Evolutionary conservation across 2,329 filamentous ascomycete genomes (phyloP).

Genomic region (Cyphellophora europaea): DNA sequence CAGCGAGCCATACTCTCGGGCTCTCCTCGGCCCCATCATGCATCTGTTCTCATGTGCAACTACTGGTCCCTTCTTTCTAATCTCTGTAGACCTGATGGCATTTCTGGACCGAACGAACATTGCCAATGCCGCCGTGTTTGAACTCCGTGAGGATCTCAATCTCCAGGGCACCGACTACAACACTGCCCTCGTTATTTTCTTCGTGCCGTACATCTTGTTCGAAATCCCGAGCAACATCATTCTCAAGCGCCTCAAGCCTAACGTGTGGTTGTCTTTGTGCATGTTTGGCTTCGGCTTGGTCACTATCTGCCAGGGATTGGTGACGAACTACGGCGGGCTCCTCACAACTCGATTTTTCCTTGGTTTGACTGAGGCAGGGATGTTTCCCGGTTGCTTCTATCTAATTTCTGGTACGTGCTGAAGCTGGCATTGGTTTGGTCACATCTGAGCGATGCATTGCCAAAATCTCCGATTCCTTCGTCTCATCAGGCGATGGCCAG

Average conservation of each 20-base stretch:
- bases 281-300: slow-evolving; percentile 78
- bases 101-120: slow-evolving; percentile 57
- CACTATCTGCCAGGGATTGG: slow-evolving; percentile 66
- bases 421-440: too few species aligned
- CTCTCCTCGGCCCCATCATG: too few species aligned
- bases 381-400: slow-evolving; percentile 27
- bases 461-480: too few species aligned
- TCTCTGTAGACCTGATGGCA: slow-evolving; percentile 9
- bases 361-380: slow-evolving; percentile 65
- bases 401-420: neutral
- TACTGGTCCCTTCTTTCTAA: neutral
- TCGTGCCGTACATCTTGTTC: slow-evolving; percentile 60
- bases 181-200: slow-evolving; percentile 70
- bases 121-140: slow-evolving; percentile 64
- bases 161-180: slow-evolving; percentile 57
- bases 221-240: slow-evolving; percentile 68
- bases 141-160: slow-evolving; percentile 52
- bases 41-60: slow-evolving; percentile 54
- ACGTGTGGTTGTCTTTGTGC: slow-evolving; percentile 66
- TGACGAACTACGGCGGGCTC: slow-evolving; percentile 67
- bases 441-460: too few species aligned
- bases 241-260: slow-evolving; percentile 57
- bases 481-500: too few species aligned
- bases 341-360: slow-evolving; percentile 78
- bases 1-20: too few species aligned